A percentile compares a stretch with the other conserved stretches of the same genome.
Conservation (phyloP, 2,329 filamentous ascomycete species). For the Curvularia verruculosa region DNA sequence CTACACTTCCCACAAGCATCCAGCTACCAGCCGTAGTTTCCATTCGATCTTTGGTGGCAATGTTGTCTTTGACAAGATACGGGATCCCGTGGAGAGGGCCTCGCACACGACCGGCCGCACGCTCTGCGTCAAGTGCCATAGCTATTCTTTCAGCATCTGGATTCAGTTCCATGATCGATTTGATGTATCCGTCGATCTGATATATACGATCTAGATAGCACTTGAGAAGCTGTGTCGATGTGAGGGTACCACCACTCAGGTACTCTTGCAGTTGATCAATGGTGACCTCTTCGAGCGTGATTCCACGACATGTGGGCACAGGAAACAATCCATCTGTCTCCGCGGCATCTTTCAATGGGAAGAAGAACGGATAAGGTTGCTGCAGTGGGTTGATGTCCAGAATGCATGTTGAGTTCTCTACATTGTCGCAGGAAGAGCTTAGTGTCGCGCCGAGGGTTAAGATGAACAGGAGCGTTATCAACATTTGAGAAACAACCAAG, state of each 20-base stretch:
- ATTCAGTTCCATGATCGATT: constrained; percentile 69
- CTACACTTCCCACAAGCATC: constrained; percentile 68
- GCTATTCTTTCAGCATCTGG: constrained; percentile 71
- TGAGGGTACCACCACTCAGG: constrained; percentile 55
- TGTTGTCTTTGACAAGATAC: constrained; percentile 71
- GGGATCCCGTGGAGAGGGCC: constrained; percentile 76
- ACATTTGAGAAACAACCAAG: background rate
- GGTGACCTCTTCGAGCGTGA: constrained; percentile 70
- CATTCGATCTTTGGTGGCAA: constrained; percentile 67
- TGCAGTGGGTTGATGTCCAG: constrained; percentile 29
- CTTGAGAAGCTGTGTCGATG: constrained; percentile 27
- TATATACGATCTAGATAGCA: constrained; percentile 62
- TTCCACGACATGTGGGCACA: constrained; percentile 66
- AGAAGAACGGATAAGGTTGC: constrained; percentile 45
- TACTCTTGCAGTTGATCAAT: constrained; percentile 70
- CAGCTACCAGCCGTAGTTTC: constrained; percentile 75
- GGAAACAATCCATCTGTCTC: constrained; percentile 58
- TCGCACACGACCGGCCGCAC: constrained; percentile 61
- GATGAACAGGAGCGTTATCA: background rate
- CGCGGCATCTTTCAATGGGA: constrained; percentile 37
- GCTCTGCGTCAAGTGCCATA: constrained; percentile 64
- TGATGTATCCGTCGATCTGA: constrained; percentile 69
- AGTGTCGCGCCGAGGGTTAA: constrained; percentile 9
- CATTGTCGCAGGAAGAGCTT: constrained; percentile 10
- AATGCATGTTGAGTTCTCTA: constrained; percentile 20